Base-by-base conservation (phyloP, 2,329 filamentous ascomycete species). In the Colletotrichum tabaci region DNA sequence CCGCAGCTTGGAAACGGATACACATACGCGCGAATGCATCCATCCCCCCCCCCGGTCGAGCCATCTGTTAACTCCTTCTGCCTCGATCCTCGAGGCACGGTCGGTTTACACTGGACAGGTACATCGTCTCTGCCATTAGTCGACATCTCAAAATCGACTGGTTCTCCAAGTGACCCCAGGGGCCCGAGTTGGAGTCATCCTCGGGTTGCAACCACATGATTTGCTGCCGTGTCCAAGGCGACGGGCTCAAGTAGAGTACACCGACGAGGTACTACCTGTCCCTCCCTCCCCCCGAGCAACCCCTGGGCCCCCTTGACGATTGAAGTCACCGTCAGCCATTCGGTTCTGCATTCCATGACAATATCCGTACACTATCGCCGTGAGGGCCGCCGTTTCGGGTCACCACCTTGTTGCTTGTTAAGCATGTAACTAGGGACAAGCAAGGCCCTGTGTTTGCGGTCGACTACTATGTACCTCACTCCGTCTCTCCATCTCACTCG, bases 201-300 rank as follows among this genome's bases (percentile, higher is more conserved):
- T 66, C 57, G 63, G 35, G 21, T 50, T 49, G 21, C 58, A 55
- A 60, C 69, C 69, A 60, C 69, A 70, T 72, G 69, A 72, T 72
- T 60, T 65, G 69, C 53, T 72, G 47, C 44, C 30, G 52, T 53
- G 35, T 57, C 50, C 60, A 58, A 65, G 26, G 23, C 38, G 49
- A 61, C 49, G 63, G 66, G 61, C 46, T 56, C 66, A 52, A 44
- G 67, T 55, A 66, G 18, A 50, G 44, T 57, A 50, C 50, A 56
- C 47, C 49, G 42, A 50, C 47, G 56, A 70, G 56, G 62, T 67
- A 71, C 68, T 61, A 56, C 55, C 63, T 46, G 63, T 62, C 35
- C 23, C n/a, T 52, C 12, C 46, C 47, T 42, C 47, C 21, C 49
- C 26, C 1, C 26, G 26, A 30, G 5, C 5, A 4, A 30, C 4